Base-by-base conservation (phyloP, 805 yeast species). In the Cyberlindnera americana region DNA sequence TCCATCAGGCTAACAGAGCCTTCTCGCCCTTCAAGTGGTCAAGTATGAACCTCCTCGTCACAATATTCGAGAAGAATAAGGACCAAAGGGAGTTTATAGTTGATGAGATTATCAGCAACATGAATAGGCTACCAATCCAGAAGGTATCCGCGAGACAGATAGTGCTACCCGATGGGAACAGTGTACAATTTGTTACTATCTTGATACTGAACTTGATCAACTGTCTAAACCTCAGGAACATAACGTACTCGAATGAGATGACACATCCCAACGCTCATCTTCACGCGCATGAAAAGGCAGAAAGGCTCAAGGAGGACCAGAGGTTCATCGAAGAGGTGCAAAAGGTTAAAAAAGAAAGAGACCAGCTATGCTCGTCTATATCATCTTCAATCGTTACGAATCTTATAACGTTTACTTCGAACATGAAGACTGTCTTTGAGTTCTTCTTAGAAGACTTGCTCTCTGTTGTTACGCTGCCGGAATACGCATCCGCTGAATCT, bases 81-180 rank as follows among this genome's bases (percentile, higher is more conserved):
- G 72, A 69, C 29, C 95, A 87, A 51, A 62, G 84, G 40, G 59
- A 61, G 1, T 82, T 80, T 52, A 68, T 87, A 5, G 50, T 85
- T 7, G 73, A 73, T 38, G 93, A 87, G 54, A 50, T 83, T 2
- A 50, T 82, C 11, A 59, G 70, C 2, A 73, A 72, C 39, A 60
- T 79, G 38, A 76, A 73, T 33, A 67, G 64, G 17, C 50, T 80
- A 3, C 75, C 84, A 0, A 59, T 62, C 0, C 65, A 66, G 21
- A 78, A 74, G 47, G 29, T 57, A 0, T 41, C 49, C 5, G 67
- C 79, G 0, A 63, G 78, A 35, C 74, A 69, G 33, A 64, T 60
- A 29, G 63, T 66, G 29, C 39, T 77, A 0, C 44, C 67, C 0
- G 56, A 69, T 23, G 83, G 82, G 1, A 53, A 60, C 3, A 64